These are phyloP conservation scores for Mortierella sp. DNA, from an alignment of 371 early-diverging fungal species.

Conservation along the genomic window DNA sequence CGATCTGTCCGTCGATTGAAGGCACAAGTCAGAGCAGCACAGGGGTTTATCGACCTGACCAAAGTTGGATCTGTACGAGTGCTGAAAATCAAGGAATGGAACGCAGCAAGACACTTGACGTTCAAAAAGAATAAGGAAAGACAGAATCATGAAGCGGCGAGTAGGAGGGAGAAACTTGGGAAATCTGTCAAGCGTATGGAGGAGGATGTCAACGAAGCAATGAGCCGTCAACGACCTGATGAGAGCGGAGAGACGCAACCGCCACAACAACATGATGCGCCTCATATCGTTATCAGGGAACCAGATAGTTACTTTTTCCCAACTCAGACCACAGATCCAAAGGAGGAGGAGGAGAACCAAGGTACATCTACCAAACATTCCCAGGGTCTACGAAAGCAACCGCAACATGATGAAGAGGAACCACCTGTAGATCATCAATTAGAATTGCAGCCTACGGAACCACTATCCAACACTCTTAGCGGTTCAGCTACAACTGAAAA, in stretches of 20 bases:
- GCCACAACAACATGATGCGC: constrained; percentile 9
- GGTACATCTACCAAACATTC: no score
- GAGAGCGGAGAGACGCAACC: no score
- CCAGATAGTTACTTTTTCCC: constrained; percentile 50
- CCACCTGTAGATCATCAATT: not conserved
- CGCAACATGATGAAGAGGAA: constrained; percentile 15
- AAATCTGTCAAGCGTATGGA: constrained; percentile 15
- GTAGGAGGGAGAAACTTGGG: constrained; percentile 9
- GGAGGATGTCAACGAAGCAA: constrained; percentile 12
- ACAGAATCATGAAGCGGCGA: not conserved
- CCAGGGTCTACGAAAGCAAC: not conserved
- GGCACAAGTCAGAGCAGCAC: constrained; percentile 59
- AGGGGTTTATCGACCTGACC: constrained; percentile 67
- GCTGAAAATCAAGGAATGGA: constrained; percentile 42
- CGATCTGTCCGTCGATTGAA: constrained; percentile 61
- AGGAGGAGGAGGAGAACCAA: not conserved
- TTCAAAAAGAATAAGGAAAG: constrained; percentile 27
- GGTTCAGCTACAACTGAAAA: not conserved
- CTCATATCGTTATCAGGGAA: constrained; percentile 18
- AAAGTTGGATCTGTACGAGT: constrained; percentile 53
- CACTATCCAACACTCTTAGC: constrained; percentile 13
- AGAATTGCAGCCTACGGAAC: constrained; percentile 13
- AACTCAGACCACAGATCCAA: not conserved
- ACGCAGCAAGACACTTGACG: constrained; percentile 18
- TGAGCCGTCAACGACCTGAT: not conserved